phyloP scores from a whole-genome alignment of 306 rosid species.

The Cercis canadensis region DNA sequence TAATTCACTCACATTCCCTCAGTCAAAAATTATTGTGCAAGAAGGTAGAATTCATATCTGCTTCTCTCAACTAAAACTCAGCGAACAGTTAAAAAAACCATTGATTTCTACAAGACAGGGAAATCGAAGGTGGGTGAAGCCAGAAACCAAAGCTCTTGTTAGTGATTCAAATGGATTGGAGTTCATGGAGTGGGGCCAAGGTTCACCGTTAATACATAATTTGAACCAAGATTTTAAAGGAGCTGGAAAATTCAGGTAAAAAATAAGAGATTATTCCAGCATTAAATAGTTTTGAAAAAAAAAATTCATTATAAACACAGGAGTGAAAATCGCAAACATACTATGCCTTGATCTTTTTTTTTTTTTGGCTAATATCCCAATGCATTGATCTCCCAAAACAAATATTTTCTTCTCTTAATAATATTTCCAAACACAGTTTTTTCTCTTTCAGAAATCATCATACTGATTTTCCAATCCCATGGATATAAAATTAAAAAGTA shows the following conservation, averaged over 20 bases:
- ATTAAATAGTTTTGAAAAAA: background rate
- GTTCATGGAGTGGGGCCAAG: background rate
- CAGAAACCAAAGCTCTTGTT: background rate
- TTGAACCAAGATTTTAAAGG: background rate
- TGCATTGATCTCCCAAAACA: background rate
- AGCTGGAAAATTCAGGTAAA: slow-evolving; percentile 4
- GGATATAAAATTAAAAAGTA: background rate
- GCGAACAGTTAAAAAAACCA: too few relatives aligned
- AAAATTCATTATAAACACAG: background rate
- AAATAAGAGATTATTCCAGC: background rate
- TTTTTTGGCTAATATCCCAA: too few relatives aligned
- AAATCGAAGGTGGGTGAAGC: background rate
- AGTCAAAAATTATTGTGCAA: too few relatives aligned
- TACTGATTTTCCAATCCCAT: background rate
- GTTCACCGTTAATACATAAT: background rate
- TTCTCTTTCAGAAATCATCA: background rate
- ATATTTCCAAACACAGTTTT: background rate
- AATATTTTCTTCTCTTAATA: background rate
- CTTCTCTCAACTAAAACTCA: background rate
- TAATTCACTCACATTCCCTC: background rate
- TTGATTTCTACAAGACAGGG: background rate
- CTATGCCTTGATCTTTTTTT: too few relatives aligned
- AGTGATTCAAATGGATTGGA: background rate
- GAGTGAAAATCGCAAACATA: background rate
- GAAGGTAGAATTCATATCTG: background rate